Base-by-base conservation (phyloP, 2,329 filamentous ascomycete species). In the Aspergillus ustus region DNA sequence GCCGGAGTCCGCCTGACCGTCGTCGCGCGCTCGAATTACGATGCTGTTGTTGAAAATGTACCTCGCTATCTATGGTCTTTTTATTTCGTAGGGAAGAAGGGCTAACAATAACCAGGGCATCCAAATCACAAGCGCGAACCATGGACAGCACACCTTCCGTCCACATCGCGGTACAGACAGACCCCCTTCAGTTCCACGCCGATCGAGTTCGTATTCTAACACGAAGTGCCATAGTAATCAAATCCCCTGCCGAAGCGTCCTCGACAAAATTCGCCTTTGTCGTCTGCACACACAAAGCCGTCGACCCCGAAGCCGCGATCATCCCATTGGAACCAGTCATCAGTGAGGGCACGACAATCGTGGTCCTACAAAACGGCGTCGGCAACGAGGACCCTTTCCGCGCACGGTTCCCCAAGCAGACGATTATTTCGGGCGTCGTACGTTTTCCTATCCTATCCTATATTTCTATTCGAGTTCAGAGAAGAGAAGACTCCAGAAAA, bases 21-120 rank as follows among this genome's bases (percentile, higher is more conserved):
- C 0, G 75, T 80, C 13, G 80, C 80, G 8, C 75, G 80, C 61
- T 82, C 80, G 1, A 82, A 82, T 55, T 81, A 81, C 51, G 74
- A 80, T 5, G 78, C 75, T 7, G 78, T 82, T 2, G 73, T 75
- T 25, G 61, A 69, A 13, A 72, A 80, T 63, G 79, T 80, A 63
- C 43, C 57, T 22, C 4, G 7, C 3, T 11, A 17, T 28, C 11
- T 11, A 4, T 31, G 20, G 15, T 48, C 22, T 31, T 2, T 8
- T 37, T 3, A 37, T 11, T 31, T 9, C 9, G 29, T 9, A 37
- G 31, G 15, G 31, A 11, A 37, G 4, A 37, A 5, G 8, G 31
- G 8, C 31, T 37, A 37, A 37, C 9, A 37, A n/a, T n/a, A 13
- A 37, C 9, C 15, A 80, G 77, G 80, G 80, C 20, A 73, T 82